A percentile compares a stretch with the other conserved stretches of the same genome.
Evolutionary conservation across 805 yeast genomes (phyloP).

Genomic region (Blastobotrys mokoenaii): DNA sequence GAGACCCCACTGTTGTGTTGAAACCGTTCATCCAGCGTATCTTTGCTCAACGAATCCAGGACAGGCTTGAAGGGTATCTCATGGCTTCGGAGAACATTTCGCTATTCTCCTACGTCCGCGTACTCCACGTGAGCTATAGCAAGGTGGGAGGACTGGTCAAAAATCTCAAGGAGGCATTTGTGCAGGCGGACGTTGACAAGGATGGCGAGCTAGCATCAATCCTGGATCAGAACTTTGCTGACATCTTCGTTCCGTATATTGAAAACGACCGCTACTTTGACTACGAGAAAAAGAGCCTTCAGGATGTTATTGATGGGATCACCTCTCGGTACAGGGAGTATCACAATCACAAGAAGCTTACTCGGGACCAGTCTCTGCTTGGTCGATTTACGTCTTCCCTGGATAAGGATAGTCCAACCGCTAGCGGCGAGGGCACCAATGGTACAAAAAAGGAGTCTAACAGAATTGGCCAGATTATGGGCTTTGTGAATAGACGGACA

Average conservation of each 20-base stretch:
- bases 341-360: constrained; percentile 32
- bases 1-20: constrained; percentile 57
- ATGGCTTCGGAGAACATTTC: constrained; percentile 50
- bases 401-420: constrained; percentile 3
- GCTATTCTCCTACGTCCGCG: constrained; percentile 65
- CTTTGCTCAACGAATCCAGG: constrained; percentile 57
- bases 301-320: constrained; percentile 32
- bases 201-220: constrained; percentile 36
- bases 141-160: constrained; percentile 52
- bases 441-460: constrained; percentile 23
- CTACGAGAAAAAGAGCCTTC: constrained; percentile 60
- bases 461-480: constrained; percentile 26
- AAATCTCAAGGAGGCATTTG: constrained; percentile 54
- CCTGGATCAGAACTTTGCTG: constrained; percentile 66
- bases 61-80: constrained; percentile 42
- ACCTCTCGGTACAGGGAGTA: constrained; percentile 39
- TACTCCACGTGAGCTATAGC: constrained; percentile 58
- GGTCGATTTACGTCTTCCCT: constrained; percentile 15
- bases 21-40: constrained; percentile 64
- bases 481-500: constrained; percentile 12
- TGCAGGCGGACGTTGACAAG: constrained; percentile 25
- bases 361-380: constrained; percentile 21
- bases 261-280: constrained; percentile 62
- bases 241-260: constrained; percentile 61
- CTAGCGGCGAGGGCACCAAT: not conserved